These are phyloP conservation scores for Bipolaris bicolor DNA, from an alignment of 2,329 filamentous ascomycete species.

Conservation along the genomic window DNA sequence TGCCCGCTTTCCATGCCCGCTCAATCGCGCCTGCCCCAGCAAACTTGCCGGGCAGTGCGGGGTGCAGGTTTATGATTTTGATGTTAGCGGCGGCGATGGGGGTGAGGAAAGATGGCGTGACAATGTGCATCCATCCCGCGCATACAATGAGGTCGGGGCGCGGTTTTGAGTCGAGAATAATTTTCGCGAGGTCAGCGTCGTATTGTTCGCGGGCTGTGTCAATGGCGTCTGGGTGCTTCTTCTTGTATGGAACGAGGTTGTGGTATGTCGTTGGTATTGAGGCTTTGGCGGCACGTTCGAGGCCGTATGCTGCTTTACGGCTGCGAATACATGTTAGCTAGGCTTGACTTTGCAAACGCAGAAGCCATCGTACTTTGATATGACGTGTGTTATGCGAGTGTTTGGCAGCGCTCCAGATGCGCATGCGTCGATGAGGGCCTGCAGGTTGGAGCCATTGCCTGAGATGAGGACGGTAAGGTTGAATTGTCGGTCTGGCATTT, in stretches of 20 bases:
- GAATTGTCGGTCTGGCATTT: slow-evolving; percentile 41
- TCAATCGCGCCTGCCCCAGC: slow-evolving; percentile 80
- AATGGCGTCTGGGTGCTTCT: slow-evolving; percentile 61
- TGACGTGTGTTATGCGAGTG: slow-evolving; percentile 65
- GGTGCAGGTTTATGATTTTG: slow-evolving; percentile 82
- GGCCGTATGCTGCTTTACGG: slow-evolving; percentile 66
- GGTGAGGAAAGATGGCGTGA: slow-evolving; percentile 71
- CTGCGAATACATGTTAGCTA: slow-evolving; percentile 16
- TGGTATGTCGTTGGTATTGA: slow-evolving; percentile 78
- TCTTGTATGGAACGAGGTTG: slow-evolving; percentile 79
- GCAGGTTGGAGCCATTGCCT: slow-evolving; percentile 76
- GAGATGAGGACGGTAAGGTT: slow-evolving; percentile 67
- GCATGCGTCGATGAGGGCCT: slow-evolving; percentile 73
- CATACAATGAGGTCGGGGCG: slow-evolving; percentile 77
- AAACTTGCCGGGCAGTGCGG: slow-evolving; percentile 74
- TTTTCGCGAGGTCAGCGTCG: slow-evolving; percentile 74
- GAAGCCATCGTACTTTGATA: slow-evolving; percentile 53
- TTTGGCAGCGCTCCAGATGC: slow-evolving; percentile 56
- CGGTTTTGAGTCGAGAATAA: slow-evolving; percentile 64
- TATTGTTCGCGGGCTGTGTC: slow-evolving; percentile 68
- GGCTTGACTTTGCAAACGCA: too few species aligned
- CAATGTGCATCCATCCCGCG: slow-evolving; percentile 84
- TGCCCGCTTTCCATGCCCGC: slow-evolving; percentile 75
- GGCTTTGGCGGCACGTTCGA: slow-evolving; percentile 65
- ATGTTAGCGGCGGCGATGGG: slow-evolving; percentile 68